A percentile compares a stretch with the other conserved stretches of the same genome.
Evolutionary conservation across 2,329 filamentous ascomycete species (phyloP).

Genomic region (Cladosporium halotolerans): DNA sequence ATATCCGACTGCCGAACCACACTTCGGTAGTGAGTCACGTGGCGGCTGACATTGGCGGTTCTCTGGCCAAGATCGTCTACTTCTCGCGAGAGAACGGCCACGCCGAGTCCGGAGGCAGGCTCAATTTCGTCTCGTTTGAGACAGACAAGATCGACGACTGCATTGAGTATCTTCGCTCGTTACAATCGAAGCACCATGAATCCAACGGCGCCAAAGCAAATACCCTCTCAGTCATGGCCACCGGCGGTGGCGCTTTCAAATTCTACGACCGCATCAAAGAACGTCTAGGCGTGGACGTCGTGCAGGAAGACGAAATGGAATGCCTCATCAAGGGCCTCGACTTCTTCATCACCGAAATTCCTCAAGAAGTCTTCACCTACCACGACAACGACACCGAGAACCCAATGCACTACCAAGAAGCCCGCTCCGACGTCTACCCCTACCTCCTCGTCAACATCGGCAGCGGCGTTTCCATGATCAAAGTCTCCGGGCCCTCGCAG

Average conservation of each 20-base stretch:
- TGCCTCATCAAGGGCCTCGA: constrained; percentile 90
- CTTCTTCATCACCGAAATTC: constrained; percentile 98
- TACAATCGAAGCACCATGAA: constrained; percentile 74
- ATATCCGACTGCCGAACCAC: constrained; percentile 94
- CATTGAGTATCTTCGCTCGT: constrained; percentile 79
- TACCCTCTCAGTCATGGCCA: constrained; percentile 80
- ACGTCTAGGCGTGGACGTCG: constrained; percentile 76
- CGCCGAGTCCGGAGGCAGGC: constrained; percentile 69
- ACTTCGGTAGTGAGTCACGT: constrained; percentile 94
- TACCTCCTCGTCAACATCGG: constrained; percentile 98
- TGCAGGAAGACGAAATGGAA: constrained; percentile 96
- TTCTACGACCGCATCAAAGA: constrained; percentile 89
- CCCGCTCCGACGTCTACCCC: constrained; percentile 78
- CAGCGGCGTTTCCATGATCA: constrained; percentile 93
- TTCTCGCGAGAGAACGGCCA: constrained; percentile 70
- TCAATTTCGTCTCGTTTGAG: constrained; percentile 96
- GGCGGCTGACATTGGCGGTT: constrained; percentile 95
- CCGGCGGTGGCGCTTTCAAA: constrained; percentile 91
- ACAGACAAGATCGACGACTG: constrained; percentile 91
- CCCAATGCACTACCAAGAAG: constrained; percentile 81
- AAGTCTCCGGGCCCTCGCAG: constrained; percentile 81
- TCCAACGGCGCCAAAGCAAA: constrained; percentile 65
- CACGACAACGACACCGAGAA: constrained; percentile 62
- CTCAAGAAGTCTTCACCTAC: constrained; percentile 94
- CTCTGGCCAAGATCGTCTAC: constrained; percentile 92